These are phyloP conservation scores for Yamadazyma triangularis DNA, from an alignment of 1,139 yeast genomes.

Conservation along the genomic window DNA sequence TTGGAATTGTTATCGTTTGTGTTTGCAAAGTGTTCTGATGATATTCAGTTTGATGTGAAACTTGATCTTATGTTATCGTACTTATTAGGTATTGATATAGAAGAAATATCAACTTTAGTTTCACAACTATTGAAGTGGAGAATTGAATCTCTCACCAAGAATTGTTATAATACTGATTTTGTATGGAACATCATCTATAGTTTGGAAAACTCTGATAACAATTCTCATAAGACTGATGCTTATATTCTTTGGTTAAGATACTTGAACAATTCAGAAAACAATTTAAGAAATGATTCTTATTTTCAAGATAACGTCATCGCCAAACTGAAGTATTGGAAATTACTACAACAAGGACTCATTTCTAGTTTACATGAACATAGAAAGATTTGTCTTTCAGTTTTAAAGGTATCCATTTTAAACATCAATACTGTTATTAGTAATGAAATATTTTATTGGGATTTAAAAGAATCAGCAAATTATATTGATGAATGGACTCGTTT, in stretches of 20 bases:
- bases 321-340: slow-evolving; percentile 51
- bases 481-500: slow-evolving; percentile 66
- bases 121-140: slow-evolving; percentile 49
- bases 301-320: slow-evolving; percentile 32
- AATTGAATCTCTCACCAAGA: slow-evolving; percentile 22
- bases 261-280: slow-evolving; percentile 21
- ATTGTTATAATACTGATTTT: slow-evolving; percentile 16
- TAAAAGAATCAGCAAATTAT: slow-evolving; percentile 19
- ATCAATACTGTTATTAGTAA: slow-evolving; percentile 36
- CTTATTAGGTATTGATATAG: slow-evolving; percentile 17
- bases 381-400: slow-evolving; percentile 65
- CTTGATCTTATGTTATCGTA: slow-evolving; percentile 9
- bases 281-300: slow-evolving; percentile 12
- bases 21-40: slow-evolving; percentile 3
- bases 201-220: slow-evolving; percentile 23
- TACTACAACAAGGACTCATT: slow-evolving; percentile 53
- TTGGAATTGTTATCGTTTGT: slow-evolving; percentile 8
- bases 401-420: slow-evolving; percentile 56
- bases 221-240: slow-evolving; percentile 38
- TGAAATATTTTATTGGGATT: slow-evolving; percentile 47
- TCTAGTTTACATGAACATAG: slow-evolving; percentile 63
- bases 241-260: slow-evolving; percentile 55
- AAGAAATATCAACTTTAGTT: slow-evolving; percentile 25
- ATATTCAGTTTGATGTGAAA: slow-evolving; percentile 3
- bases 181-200: slow-evolving; percentile 46